These are phyloP conservation scores for Mrakia gelida DNA, from an alignment of 768 basidiomycete genomes.

Conservation along the genomic window DNA sequence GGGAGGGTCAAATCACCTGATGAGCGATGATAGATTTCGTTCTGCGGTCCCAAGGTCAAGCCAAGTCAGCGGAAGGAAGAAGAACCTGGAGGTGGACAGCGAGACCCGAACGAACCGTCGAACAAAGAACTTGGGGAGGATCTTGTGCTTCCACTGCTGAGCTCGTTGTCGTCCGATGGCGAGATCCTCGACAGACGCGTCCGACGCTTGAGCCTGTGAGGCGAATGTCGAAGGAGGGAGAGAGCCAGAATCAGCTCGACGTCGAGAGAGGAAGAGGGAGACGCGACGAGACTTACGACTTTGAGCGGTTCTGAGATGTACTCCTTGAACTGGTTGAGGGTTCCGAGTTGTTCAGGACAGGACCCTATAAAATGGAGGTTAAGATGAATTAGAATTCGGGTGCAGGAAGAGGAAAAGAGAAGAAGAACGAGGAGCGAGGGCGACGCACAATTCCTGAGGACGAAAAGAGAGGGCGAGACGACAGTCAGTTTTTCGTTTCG, in stretches of 20 bases:
- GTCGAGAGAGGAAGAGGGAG: too few species aligned
- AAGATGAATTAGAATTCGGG: not conserved
- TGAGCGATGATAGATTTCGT: conserved; percentile 63
- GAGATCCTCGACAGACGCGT: conserved; percentile 38
- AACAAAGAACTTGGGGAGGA: conserved; percentile 78
- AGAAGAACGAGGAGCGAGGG: not conserved
- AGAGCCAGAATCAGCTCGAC: not conserved
- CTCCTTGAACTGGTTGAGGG: conserved; percentile 67
- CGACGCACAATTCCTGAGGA: not conserved
- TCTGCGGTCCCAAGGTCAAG: conserved; percentile 40
- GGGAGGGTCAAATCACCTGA: conserved; percentile 51
- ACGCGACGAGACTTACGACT: not conserved
- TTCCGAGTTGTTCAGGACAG: conserved; percentile 71
- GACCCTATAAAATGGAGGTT: conserved; percentile 66
- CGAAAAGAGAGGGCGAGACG: not conserved
- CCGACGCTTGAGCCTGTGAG: conserved; percentile 39
- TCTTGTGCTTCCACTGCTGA: conserved; percentile 56
- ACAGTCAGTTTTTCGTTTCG: not conserved
- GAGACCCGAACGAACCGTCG: conserved; percentile 42
- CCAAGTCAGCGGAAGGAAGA: too few species aligned
- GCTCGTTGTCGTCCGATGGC: conserved; percentile 48
- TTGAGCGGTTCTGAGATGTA: conserved; percentile 52
- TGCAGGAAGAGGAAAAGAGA: too few species aligned
- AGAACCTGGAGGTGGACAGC: too few species aligned
- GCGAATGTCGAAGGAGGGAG: too few species aligned